Percentiles rank a stretch among this genome's conserved stretches.
Evolutionary conservation across 306 rosid genomes (phyloP).

Genomic region (Dryas drummondii): DNA sequence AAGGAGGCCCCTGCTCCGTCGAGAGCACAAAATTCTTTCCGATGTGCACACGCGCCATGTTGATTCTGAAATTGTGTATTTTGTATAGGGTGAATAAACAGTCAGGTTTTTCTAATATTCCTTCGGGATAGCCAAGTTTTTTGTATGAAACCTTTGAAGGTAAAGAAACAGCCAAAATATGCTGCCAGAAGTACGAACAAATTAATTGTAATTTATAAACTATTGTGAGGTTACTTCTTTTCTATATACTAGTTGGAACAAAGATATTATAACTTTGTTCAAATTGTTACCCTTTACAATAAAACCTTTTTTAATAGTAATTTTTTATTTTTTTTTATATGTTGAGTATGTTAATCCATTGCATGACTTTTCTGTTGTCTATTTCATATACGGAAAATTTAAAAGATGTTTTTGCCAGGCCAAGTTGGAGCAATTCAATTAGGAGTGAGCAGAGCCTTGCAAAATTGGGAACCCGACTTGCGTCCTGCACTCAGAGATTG

Average conservation of each 20-base stretch:
- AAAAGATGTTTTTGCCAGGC: slow-evolving; percentile 43
- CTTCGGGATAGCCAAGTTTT: background rate
- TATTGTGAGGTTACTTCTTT: background rate
- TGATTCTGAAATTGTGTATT: background rate
- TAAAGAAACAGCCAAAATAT: background rate
- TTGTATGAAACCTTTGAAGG: background rate
- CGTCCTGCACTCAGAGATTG: slow-evolving; percentile 80
- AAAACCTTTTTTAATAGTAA: background rate
- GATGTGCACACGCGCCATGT: background rate
- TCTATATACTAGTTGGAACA: background rate
- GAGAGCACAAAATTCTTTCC: background rate
- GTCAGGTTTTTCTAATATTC: background rate
- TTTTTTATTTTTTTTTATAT: background rate
- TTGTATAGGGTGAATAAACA: background rate
- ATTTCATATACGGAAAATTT: background rate
- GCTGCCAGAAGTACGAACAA: background rate
- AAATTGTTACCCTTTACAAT: background rate
- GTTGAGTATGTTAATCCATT: background rate
- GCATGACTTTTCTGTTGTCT: background rate
- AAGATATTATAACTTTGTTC: background rate
- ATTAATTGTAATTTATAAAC: background rate
- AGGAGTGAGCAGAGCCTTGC: slow-evolving; percentile 94
- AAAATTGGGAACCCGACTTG: slow-evolving; percentile 91
- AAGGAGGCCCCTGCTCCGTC: too few species aligned
- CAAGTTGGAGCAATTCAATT: slow-evolving; percentile 95